Conservation (phyloP, 345 rosid genomes). For the Excoecaria cochinchinensis region DNA sequence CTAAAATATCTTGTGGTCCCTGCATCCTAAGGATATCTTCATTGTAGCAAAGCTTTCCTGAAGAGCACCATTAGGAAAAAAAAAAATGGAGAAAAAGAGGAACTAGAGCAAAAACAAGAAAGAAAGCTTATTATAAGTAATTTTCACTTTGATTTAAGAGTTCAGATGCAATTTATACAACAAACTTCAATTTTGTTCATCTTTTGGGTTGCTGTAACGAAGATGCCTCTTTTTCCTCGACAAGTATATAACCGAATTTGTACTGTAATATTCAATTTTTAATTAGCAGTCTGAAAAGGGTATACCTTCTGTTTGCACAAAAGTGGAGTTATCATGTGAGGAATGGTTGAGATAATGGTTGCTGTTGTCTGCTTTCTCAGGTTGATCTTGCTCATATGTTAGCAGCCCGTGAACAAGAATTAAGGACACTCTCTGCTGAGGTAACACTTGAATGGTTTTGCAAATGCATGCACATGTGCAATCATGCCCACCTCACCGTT, state of each 20-base stretch:
- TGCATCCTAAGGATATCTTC: background rate
- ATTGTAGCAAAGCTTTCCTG: background rate
- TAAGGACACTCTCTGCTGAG: slow-evolving; percentile 91
- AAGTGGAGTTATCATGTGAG: background rate
- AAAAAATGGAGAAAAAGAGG: background rate
- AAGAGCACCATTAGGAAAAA: background rate
- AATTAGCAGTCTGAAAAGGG: background rate
- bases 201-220: background rate
- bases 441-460: slow-evolving; percentile 28
- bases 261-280: background rate
- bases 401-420: slow-evolving; percentile 93
- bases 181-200: background rate
- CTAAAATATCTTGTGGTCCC: background rate
- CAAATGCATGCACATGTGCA: background rate
- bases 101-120: background rate
- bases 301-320: background rate
- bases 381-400: slow-evolving; percentile 92
- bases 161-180: background rate
- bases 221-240: background rate
- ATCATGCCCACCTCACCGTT: background rate
- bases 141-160: background rate
- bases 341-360: slow-evolving; percentile 9
- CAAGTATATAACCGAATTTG: background rate
- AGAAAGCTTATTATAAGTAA: background rate
- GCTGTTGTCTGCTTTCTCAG: slow-evolving; percentile 40